Percentiles rank a stretch among this genome's conserved stretches.
Evolutionary conservation across 2,329 filamentous ascomycete genomes (phyloP).

Genomic region (Nothopassalora personata): DNA sequence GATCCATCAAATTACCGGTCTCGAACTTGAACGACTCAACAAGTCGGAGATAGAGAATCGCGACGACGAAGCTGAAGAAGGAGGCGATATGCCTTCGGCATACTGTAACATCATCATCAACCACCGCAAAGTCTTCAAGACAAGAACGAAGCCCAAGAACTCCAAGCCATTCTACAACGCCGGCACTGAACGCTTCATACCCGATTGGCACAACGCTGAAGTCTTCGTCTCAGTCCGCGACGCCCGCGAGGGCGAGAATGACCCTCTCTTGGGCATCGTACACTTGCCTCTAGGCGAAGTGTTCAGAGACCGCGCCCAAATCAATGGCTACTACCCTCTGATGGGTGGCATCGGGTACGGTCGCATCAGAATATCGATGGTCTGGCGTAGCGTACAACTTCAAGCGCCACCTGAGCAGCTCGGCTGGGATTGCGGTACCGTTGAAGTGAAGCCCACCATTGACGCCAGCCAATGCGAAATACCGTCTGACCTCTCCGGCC

Average conservation of each 20-base stretch:
- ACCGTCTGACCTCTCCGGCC: conserved; percentile 43
- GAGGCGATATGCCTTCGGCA: conserved; percentile 60
- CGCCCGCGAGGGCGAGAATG: conserved; percentile 62
- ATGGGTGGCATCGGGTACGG: conserved; percentile 69
- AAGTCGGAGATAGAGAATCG: conserved; percentile 50
- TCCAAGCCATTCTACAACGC: conserved; percentile 75
- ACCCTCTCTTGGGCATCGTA: conserved; percentile 63
- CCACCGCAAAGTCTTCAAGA: conserved; percentile 63
- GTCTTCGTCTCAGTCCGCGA: conserved; percentile 65
- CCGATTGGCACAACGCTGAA: conserved; percentile 62
- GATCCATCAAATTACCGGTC: conserved; percentile 66
- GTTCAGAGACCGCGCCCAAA: conserved; percentile 58
- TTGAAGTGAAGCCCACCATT: conserved; percentile 56
- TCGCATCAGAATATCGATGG: conserved; percentile 62
- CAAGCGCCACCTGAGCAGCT: conserved; percentile 54
- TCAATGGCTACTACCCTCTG: conserved; percentile 62
- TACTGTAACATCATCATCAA: conserved; percentile 72
- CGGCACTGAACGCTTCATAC: conserved; percentile 65
- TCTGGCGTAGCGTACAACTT: conserved; percentile 65
- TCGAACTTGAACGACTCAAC: conserved; percentile 53
- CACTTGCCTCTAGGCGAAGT: conserved; percentile 60
- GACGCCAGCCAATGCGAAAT: conserved; percentile 42
- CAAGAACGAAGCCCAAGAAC: conserved; percentile 71
- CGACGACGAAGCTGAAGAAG: conserved; percentile 53
- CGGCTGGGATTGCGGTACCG: conserved; percentile 68